phyloP scores from a whole-genome alignment of 495 filamentous ascomycete genomes.

The Rusavskia elegans region DNA sequence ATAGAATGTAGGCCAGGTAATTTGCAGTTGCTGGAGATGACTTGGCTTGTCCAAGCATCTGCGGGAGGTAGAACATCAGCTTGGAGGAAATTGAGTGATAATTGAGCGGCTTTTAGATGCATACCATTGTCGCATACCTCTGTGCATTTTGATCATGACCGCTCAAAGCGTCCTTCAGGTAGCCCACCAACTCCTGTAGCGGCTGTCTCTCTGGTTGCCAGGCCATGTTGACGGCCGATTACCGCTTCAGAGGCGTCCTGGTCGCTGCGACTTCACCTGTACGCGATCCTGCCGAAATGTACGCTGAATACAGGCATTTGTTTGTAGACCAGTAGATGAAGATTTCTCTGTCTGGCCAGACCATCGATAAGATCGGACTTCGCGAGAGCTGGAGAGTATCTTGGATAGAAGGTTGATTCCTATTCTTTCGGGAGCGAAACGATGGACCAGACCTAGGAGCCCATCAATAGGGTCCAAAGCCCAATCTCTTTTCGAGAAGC shows the following conservation, averaged over 20 bases:
- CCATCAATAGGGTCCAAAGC: too few relatives aligned
- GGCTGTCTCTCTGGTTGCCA: conserved; percentile 87
- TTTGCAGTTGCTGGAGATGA: conserved; percentile 88
- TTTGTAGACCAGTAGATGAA: too few relatives aligned
- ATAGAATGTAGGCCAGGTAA: conserved; percentile 85
- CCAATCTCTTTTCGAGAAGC: too few relatives aligned
- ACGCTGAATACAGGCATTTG: too few relatives aligned
- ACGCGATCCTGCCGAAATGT: too few relatives aligned
- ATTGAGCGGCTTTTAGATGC: conserved; percentile 20
- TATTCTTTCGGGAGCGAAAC: too few relatives aligned
- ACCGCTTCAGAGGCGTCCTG: background rate
- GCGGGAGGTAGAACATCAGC: conserved; percentile 1
- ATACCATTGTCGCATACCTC: conserved; percentile 61
- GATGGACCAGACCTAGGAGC: too few relatives aligned
- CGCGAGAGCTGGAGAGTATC: too few relatives aligned
- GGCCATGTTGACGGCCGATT: conserved; percentile 38
- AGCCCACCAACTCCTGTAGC: conserved; percentile 74
- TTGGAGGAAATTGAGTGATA: background rate
- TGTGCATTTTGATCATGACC: conserved; percentile 59
- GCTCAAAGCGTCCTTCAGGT: conserved; percentile 82
- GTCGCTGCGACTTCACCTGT: background rate
- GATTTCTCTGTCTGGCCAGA: too few relatives aligned
- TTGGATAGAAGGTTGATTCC: too few relatives aligned
- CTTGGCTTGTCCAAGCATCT: conserved; percentile 94
- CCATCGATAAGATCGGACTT: too few relatives aligned